phyloP scores from a whole-genome alignment of 2,329 filamentous ascomycete genomes.

The Botrytis pseudocinerea region DNA sequence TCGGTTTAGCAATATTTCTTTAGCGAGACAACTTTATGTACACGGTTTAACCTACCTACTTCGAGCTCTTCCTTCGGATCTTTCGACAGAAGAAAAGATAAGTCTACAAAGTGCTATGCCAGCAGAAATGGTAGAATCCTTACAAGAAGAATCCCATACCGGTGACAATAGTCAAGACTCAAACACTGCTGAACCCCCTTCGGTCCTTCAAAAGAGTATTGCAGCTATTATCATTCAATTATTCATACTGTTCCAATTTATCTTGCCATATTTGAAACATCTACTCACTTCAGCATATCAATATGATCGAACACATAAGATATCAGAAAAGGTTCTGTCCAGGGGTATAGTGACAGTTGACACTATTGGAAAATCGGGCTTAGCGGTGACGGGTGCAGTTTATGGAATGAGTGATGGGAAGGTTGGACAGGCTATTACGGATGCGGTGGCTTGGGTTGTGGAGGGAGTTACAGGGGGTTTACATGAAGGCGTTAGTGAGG shows the following conservation, averaged over 20 bases:
- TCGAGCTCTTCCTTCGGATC: slow-evolving; percentile 59
- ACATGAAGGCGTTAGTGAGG: slow-evolving; percentile 62
- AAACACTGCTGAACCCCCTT: slow-evolving; percentile 40
- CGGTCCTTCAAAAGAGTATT: slow-evolving; percentile 59
- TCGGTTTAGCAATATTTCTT: slow-evolving; percentile 44
- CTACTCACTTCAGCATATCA: slow-evolving; percentile 56
- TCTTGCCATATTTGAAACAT: slow-evolving; percentile 61
- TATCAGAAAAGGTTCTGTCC: slow-evolving; percentile 59
- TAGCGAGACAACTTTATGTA: slow-evolving; percentile 63
- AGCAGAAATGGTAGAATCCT: slow-evolving; percentile 32
- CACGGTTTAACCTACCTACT: slow-evolving; percentile 64
- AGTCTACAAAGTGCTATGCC: slow-evolving; percentile 56
- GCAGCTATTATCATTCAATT: slow-evolving; percentile 57
- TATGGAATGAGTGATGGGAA: slow-evolving; percentile 63
- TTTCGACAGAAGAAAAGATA: slow-evolving; percentile 55
- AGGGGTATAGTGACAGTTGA: slow-evolving; percentile 55
- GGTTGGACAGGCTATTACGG: slow-evolving; percentile 59
- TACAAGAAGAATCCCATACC: slow-evolving; percentile 25
- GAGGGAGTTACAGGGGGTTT: slow-evolving; percentile 66
- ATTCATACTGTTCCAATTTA: slow-evolving; percentile 59
- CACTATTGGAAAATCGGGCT: slow-evolving; percentile 51
- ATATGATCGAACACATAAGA: slow-evolving; percentile 66
- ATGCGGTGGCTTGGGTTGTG: slow-evolving; percentile 60
- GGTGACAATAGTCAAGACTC: neutral
- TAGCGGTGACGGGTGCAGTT: slow-evolving; percentile 55